A percentile compares a stretch with the other conserved stretches of the same genome.
phyloP scores from a whole-genome alignment of 2,329 filamentous ascomycete genomes.

The Colletotrichum liriopes region DNA sequence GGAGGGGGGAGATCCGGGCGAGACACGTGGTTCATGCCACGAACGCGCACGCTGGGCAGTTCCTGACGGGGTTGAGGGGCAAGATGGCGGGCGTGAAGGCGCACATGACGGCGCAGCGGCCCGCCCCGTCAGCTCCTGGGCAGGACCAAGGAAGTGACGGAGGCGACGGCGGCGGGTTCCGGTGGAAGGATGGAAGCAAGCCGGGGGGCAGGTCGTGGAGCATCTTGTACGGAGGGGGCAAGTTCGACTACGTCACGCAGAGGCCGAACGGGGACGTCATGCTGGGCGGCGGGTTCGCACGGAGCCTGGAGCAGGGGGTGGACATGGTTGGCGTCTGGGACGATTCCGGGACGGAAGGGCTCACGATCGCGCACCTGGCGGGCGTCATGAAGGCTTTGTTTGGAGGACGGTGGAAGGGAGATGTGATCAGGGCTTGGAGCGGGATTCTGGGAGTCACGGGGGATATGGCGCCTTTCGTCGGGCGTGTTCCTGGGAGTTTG shows the following conservation, averaged over 20 bases:
- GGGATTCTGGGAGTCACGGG: slow-evolving; percentile 65
- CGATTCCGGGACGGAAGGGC: slow-evolving; percentile 59
- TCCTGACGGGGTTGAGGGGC: slow-evolving; percentile 65
- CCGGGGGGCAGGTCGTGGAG: slow-evolving; percentile 67
- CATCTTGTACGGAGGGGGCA: slow-evolving; percentile 58
- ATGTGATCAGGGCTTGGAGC: slow-evolving; percentile 62
- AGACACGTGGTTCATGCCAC: slow-evolving; percentile 71
- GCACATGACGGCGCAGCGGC: slow-evolving; percentile 67
- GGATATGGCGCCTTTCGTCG: slow-evolving; percentile 67
- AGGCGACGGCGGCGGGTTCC: slow-evolving; percentile 45
- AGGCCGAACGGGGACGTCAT: slow-evolving; percentile 65
- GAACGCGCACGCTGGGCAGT: slow-evolving; percentile 67
- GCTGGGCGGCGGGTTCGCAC: slow-evolving; percentile 68
- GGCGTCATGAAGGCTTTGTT: slow-evolving; percentile 62
- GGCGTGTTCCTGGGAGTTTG: slow-evolving; percentile 53
- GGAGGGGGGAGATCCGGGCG: slow-evolving; percentile 60
- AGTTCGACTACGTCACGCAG: slow-evolving; percentile 69
- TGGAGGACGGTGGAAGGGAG: slow-evolving; percentile 54
- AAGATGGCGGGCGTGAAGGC: slow-evolving; percentile 62
- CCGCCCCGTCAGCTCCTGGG: slow-evolving; percentile 48
- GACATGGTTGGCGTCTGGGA: slow-evolving; percentile 64
- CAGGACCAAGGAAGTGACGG: too few relatives aligned
- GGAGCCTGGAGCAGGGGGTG: slow-evolving; percentile 58
- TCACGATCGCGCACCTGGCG: slow-evolving; percentile 57
- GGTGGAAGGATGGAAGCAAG: slow-evolving; percentile 50